phyloP scores from a whole-genome alignment of 805 yeast species.

The Lipomyces sp. region DNA sequence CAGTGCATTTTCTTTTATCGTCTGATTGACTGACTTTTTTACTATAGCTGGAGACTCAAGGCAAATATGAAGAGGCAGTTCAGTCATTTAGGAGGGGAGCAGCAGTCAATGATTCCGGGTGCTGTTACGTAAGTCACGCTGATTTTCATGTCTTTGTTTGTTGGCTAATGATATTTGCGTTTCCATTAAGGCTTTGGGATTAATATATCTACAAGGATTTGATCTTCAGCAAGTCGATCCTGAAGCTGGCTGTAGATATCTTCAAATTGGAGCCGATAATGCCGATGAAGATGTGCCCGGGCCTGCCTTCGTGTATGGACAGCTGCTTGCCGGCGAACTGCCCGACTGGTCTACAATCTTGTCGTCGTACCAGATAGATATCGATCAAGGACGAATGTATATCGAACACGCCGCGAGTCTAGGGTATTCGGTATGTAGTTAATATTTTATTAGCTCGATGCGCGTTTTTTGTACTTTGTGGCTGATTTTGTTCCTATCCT shows the following conservation, averaged over 20 bases:
- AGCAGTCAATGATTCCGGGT: constrained; percentile 39
- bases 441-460: background rate
- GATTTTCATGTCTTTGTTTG: constrained; percentile 34
- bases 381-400: constrained; percentile 6
- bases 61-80: constrained; percentile 35
- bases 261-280: constrained; percentile 32
- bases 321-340: constrained; percentile 38
- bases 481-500: background rate
- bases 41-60: constrained; percentile 34
- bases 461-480: background rate
- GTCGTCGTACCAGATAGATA: constrained; percentile 2
- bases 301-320: constrained; percentile 41
- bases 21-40: background rate
- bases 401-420: constrained; percentile 39
- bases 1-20: background rate
- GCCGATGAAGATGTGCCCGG: constrained; percentile 42
- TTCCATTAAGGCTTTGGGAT: constrained; percentile 10
- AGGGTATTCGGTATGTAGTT: constrained; percentile 36
- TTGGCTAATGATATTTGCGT: background rate
- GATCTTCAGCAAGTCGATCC: constrained; percentile 33
- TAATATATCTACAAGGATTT: constrained; percentile 33
- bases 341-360: constrained; percentile 1
- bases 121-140: constrained; percentile 39
- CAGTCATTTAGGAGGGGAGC: constrained; percentile 40
- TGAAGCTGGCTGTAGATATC: constrained; percentile 31